Evolutionary conservation across 2,329 filamentous ascomycete species (phyloP).

Genomic region (Alternaria rosae): DNA sequence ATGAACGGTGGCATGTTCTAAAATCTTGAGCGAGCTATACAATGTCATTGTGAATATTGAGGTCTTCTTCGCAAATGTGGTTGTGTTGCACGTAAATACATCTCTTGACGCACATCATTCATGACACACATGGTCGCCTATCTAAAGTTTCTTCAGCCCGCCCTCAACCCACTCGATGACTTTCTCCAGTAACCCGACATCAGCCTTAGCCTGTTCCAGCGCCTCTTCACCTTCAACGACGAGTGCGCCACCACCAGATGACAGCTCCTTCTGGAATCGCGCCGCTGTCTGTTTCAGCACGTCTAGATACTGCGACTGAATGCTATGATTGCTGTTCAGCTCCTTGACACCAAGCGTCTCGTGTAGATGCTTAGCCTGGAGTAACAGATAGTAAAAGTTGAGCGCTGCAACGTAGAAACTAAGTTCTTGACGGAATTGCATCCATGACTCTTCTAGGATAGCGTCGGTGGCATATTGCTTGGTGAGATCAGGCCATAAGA

Average conservation of each 20-base stretch:
- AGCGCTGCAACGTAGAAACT: constrained; percentile 63
- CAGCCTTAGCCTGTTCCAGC: constrained; percentile 42
- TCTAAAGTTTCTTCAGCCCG: constrained; percentile 17
- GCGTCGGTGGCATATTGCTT: constrained; percentile 44
- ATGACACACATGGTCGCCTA: not conserved
- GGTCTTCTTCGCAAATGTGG: not conserved
- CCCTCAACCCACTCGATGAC: constrained; percentile 41
- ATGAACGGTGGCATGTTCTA: constrained; percentile 30
- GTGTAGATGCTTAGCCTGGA: constrained; percentile 59
- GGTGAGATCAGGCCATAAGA: constrained; percentile 60
- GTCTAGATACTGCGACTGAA: constrained; percentile 53
- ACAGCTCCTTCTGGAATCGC: constrained; percentile 49
- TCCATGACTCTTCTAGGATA: constrained; percentile 43
- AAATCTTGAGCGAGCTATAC: not conserved
- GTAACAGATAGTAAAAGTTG: constrained; percentile 66
- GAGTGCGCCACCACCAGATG: constrained; percentile 45
- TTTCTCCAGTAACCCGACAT: constrained; percentile 47
- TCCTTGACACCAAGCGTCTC: constrained; percentile 56
- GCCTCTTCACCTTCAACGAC: constrained; percentile 49
- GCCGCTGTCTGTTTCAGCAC: constrained; percentile 51
- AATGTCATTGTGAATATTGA: not conserved
- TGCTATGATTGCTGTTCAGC: constrained; percentile 50
- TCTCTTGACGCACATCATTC: not conserved
- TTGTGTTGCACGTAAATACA: not conserved
- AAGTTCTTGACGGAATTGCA: constrained; percentile 60